phyloP scores from a whole-genome alignment of 192 early-diverging fungal genomes.

The Dissophora ornata region DNA sequence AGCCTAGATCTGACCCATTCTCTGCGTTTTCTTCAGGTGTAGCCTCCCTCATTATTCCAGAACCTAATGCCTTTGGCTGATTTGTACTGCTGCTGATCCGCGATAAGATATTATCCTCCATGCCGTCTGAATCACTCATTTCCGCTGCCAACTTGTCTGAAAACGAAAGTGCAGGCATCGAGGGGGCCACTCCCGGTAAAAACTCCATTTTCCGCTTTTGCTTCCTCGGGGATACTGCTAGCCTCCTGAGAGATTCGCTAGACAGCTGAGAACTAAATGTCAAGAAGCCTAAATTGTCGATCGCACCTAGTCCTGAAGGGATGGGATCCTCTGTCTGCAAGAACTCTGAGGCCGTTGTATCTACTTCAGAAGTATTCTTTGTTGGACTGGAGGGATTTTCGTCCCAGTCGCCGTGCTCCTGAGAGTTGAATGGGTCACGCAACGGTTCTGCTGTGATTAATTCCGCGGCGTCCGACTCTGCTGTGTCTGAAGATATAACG shows the following conservation, averaged over 20 bases:
- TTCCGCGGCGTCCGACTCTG: not conserved
- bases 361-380: not conserved
- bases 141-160: slow-evolving; percentile 22
- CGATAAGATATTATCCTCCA: not conserved
- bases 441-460: not conserved
- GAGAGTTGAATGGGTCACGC: slow-evolving; percentile 8
- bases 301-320: not conserved
- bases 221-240: slow-evolving; percentile 38
- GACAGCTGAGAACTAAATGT: slow-evolving; percentile 26
- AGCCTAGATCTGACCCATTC: slow-evolving; percentile 35
- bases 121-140: not conserved
- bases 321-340: not conserved
- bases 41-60: not conserved
- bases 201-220: slow-evolving; percentile 3
- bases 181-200: not conserved
- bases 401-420: slow-evolving; percentile 1
- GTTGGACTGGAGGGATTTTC: not conserved
- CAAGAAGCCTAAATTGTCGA: slow-evolving; percentile 12
- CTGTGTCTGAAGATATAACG: slow-evolving; percentile 8
- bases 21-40: not conserved
- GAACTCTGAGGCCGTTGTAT: not conserved
- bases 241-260: slow-evolving; percentile 29
- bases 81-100: not conserved
- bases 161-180: slow-evolving; percentile 13
- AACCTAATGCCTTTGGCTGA: not conserved